Base-by-base conservation (phyloP, 2,329 filamentous ascomycete genomes). In the Didymella pinodella region DNA sequence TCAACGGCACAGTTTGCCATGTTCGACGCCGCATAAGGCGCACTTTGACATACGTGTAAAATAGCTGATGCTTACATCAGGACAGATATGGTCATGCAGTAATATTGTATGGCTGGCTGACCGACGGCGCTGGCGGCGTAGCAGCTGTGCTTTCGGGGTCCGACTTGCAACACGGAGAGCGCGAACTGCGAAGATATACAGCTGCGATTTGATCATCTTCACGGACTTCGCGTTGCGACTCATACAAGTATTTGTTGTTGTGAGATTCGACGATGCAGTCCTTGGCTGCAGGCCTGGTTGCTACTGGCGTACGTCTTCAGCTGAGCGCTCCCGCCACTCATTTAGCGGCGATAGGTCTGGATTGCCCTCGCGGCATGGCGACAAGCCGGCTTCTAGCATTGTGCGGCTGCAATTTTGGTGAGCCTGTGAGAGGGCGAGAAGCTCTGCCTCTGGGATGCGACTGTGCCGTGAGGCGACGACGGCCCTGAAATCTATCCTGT, bases 271-370 rank as follows among this genome's bases (percentile, higher is more conserved):
- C 62, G 54, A 62, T 65, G 53, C 49, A 46, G 46, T 62, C 61
- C 71, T 69, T 71, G 73, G 72, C 68, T 67, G 57, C 44, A 55
- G 48, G 40, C 40, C 29, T 62, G 46, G 59, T 58, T 62, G 61
- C 57, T 52, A 62, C 65, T 65, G 59, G 63, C 65, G 64, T 60
- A 65, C 62, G 63, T 65, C 65, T 60, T 61, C 58, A 75, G 71
- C 72, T 75, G 73, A 72, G 63, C 48, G 53, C 47, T 63, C 46
- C 45, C 49, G 55, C 44, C 49, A 48, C 50, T 47, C 34, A 26
- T 11, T 28, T 43, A 54, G 41, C 26, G 26, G 32, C 50, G 18
- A 57, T 62, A 61, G 65, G 56, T 62, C 65, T 66, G 67, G 62
- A 59, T 69, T 62, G 66, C 66, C 59, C 55, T 71, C 58, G 63